phyloP scores from a whole-genome alignment of 352 stramenopile species.

The Globisporangium ultimum region DNA sequence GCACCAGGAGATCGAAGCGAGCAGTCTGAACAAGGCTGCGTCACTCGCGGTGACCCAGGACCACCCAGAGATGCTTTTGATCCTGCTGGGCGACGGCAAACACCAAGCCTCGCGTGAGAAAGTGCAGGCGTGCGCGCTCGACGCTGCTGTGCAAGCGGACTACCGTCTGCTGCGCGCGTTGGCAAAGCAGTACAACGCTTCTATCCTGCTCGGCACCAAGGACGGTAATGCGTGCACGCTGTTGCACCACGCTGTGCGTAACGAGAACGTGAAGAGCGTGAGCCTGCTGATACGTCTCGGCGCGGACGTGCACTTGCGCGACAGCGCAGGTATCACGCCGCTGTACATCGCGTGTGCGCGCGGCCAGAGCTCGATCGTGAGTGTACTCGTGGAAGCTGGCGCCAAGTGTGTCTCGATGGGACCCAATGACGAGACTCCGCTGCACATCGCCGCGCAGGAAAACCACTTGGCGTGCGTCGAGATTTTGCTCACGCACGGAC shows the following conservation, averaged over 20 bases:
- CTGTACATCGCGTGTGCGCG: conserved; percentile 78
- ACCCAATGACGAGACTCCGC: conserved; percentile 65
- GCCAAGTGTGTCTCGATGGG: conserved; percentile 52
- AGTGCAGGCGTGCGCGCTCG: conserved; percentile 42
- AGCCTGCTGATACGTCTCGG: conserved; percentile 59
- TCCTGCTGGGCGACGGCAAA: conserved; percentile 54
- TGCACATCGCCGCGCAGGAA: conserved; percentile 81
- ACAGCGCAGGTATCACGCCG: conserved; percentile 61
- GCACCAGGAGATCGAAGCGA: conserved; percentile 29
- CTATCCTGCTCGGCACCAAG: conserved; percentile 36
- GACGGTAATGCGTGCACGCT: conserved; percentile 51
- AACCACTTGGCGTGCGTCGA: conserved; percentile 73
- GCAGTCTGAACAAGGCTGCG: conserved; percentile 38
- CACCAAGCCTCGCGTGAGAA: conserved; percentile 22
- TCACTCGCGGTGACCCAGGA: conserved; percentile 43
- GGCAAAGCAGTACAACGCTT: conserved; percentile 39
- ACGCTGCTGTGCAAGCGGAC: conserved; percentile 41
- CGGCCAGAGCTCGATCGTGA: conserved; percentile 56
- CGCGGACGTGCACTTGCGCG: conserved; percentile 57
- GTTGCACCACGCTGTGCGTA: conserved; percentile 60
- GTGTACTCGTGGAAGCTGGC: conserved; percentile 52
- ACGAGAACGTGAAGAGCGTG: conserved; percentile 47
- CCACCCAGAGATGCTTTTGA: conserved; percentile 33
- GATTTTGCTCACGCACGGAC: conserved; percentile 46
- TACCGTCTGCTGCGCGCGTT: conserved; percentile 54